phyloP scores from a whole-genome alignment of 2,329 filamentous ascomycete genomes.

The Acrocalymma vagum region DNA sequence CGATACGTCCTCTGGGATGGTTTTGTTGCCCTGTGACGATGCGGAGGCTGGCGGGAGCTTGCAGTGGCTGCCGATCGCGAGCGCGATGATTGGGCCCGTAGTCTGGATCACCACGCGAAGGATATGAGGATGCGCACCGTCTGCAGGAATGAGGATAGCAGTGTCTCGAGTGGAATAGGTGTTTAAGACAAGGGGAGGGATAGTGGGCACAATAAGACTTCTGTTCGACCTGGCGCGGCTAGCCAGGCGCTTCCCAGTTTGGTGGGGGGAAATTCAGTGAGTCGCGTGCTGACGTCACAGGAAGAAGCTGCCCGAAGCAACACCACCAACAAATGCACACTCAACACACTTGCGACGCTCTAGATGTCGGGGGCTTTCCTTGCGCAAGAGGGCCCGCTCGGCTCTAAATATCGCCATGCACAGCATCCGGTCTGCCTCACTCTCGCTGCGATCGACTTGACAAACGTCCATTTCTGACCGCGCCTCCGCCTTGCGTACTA shows the following conservation, averaged over 20 bases:
- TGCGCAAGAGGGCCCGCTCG: background rate
- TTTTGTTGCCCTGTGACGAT: slow-evolving; percentile 17
- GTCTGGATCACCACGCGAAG: slow-evolving; percentile 18
- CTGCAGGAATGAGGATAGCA: slow-evolving; percentile 7
- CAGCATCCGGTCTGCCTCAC: slow-evolving; percentile 7
- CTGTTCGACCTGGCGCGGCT: slow-evolving; percentile 14
- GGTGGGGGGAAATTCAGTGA: background rate
- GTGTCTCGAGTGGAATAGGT: slow-evolving; percentile 7
- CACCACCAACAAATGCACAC: background rate
- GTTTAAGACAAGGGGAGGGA: slow-evolving; percentile 20
- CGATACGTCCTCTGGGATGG: slow-evolving; percentile 13
- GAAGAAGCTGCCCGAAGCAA: background rate
- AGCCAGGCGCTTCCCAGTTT: slow-evolving; percentile 20
- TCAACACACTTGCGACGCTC: background rate
- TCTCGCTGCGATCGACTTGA: slow-evolving; percentile 10
- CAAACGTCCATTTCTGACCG: slow-evolving; percentile 10
- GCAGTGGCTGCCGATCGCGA: slow-evolving; percentile 29
- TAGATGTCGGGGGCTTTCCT: background rate
- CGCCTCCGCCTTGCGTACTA: slow-evolving; percentile 17
- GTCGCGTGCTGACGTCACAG: slow-evolving; percentile 6
- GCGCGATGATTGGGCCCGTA: slow-evolving; percentile 24
- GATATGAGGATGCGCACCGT: slow-evolving; percentile 12
- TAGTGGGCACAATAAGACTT: slow-evolving; percentile 20
- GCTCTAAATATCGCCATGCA: slow-evolving; percentile 7
- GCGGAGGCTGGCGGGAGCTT: slow-evolving; percentile 21